phyloP scores from a whole-genome alignment of 2,329 filamentous ascomycete genomes.

The Huntiella savannae region DNA sequence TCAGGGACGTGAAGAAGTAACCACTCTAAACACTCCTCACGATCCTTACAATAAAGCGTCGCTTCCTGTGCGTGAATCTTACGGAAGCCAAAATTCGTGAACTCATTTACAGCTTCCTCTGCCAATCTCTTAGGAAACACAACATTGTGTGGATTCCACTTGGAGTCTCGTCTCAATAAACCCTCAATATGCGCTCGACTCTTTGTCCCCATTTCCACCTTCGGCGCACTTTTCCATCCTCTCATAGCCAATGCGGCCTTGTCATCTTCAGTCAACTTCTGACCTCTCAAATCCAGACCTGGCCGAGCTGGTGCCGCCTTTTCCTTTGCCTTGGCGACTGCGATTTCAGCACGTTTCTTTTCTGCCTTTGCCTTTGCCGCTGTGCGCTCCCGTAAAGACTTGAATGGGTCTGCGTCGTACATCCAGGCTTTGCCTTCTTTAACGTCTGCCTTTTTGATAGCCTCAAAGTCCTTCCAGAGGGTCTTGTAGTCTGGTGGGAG shows the following conservation, averaged over 20 bases:
- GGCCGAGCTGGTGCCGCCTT: conserved; percentile 22
- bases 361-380: conserved; percentile 56
- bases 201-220: conserved; percentile 78
- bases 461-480: conserved; percentile 80
- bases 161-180: conserved; percentile 54
- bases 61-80: conserved; percentile 79
- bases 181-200: conserved; percentile 63
- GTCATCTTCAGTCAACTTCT: conserved; percentile 22
- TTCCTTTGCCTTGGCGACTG: conserved; percentile 43
- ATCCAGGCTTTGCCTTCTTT: conserved; percentile 65
- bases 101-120: conserved; percentile 46
- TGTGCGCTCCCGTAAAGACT: conserved; percentile 58
- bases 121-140: conserved; percentile 40
- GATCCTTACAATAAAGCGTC: conserved; percentile 67
- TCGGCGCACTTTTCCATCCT: conserved; percentile 69
- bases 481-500: conserved; percentile 77
- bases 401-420: conserved; percentile 91
- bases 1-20: conserved; percentile 91
- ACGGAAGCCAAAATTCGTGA: conserved; percentile 69
- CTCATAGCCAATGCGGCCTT: conserved; percentile 30
- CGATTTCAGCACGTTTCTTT: conserved; percentile 59
- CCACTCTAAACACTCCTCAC: conserved; percentile 89
- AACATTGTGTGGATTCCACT: conserved; percentile 73
- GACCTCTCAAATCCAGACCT: conserved; percentile 6
- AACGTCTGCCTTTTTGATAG: conserved; percentile 62